These are phyloP conservation scores for Candida dendrica DNA, from an alignment of 805 yeast species.

Conservation along the genomic window DNA sequence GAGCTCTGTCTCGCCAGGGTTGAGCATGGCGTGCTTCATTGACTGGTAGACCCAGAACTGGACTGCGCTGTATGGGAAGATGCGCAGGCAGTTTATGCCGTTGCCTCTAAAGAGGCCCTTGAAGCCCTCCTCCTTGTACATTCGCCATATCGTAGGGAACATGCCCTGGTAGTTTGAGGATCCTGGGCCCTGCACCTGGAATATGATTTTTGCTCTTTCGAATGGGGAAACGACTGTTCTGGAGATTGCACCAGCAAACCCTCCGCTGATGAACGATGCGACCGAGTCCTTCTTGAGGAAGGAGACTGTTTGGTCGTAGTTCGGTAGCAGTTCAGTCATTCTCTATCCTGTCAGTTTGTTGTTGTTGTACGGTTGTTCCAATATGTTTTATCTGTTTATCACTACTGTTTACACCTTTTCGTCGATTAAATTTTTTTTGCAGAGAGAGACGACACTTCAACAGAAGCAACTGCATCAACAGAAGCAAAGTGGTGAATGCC, in stretches of 20 bases:
- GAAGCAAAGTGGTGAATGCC: too few species aligned
- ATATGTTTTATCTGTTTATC: too few species aligned
- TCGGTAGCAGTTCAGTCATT: not conserved
- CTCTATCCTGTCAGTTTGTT: too few species aligned
- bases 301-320: not conserved
- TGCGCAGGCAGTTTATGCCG: constrained; percentile 80
- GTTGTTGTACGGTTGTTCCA: too few species aligned
- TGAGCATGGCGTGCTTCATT: constrained; percentile 35
- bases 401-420: too few species aligned
- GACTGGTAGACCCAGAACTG: constrained; percentile 83
- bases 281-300: constrained; percentile 40
- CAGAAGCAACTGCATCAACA: too few species aligned
- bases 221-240: constrained; percentile 92
- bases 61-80: constrained; percentile 90
- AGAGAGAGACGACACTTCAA: too few species aligned
- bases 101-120: constrained; percentile 87
- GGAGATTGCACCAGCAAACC: constrained; percentile 73
- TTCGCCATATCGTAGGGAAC: constrained; percentile 62
- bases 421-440: too few species aligned
- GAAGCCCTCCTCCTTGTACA: constrained; percentile 90
- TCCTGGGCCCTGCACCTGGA: constrained; percentile 74
- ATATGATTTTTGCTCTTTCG: constrained; percentile 86
- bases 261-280: constrained; percentile 66
- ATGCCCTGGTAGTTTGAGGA: constrained; percentile 53
- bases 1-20: constrained; percentile 29